Evolutionary conservation across 1,284 basidiomycete genomes (phyloP).

Genomic region (Puccinia polysora): DNA sequence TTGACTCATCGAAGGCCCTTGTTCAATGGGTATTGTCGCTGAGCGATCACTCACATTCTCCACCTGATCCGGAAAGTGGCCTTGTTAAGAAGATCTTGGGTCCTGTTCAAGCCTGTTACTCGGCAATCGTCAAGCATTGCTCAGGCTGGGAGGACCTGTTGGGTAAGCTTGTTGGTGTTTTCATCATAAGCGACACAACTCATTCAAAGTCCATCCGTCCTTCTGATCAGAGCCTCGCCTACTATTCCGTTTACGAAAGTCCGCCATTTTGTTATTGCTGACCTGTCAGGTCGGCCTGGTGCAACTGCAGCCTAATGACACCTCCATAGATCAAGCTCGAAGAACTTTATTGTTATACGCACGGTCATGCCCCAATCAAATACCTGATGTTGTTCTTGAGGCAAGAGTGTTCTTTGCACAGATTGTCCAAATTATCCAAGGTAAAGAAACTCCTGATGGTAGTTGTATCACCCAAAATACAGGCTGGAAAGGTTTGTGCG

Average conservation of each 20-base stretch:
- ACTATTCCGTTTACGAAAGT: conserved; percentile 35
- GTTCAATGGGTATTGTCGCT: conserved; percentile 18
- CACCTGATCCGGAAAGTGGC: neutral
- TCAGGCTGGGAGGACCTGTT: conserved; percentile 35
- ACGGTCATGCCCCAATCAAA: conserved; percentile 1
- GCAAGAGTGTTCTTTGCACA: conserved; percentile 27
- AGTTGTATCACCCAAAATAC: conserved; percentile 10
- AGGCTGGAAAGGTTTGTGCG: conserved; percentile 39
- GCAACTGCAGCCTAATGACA: conserved; percentile 6
- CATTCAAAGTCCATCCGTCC: conserved; percentile 6
- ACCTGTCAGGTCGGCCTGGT: conserved; percentile 14
- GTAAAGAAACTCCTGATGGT: conserved; percentile 14
- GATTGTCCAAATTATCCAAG: conserved; percentile 25
- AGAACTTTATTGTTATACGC: conserved; percentile 34
- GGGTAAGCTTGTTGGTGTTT: conserved; percentile 19
- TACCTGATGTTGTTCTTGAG: conserved; percentile 23
- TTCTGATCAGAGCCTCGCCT: conserved; percentile 33
- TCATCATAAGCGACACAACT: neutral
- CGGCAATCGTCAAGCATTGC: conserved; percentile 35
- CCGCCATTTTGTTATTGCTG: conserved; percentile 24
- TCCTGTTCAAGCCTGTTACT: conserved; percentile 35
- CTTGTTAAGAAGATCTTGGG: conserved; percentile 25
- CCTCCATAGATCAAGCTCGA: conserved; percentile 38
- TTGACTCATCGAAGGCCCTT: conserved; percentile 21
- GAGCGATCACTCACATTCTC: neutral